Percentiles rank a stretch among this genome's conserved stretches.
phyloP scores from a whole-genome alignment of 352 stramenopile species.

The Phytopythium mirpurense region DNA sequence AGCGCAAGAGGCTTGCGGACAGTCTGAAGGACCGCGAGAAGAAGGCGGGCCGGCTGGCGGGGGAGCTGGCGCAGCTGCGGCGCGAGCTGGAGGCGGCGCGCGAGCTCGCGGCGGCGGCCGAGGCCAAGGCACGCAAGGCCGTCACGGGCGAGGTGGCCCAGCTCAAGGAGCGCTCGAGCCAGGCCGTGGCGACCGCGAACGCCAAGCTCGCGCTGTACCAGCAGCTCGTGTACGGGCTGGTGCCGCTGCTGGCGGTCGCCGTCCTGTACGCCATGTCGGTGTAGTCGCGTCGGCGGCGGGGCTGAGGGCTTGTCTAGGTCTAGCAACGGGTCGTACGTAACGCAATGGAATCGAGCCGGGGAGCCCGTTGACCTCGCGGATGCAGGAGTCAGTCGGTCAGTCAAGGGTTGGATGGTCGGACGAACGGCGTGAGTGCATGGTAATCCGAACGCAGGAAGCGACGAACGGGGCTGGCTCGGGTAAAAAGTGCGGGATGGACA shows the following conservation, averaged over 20 bases:
- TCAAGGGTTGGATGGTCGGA: too few relatives aligned
- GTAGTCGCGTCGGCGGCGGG: too few relatives aligned
- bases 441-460: too few relatives aligned
- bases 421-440: too few relatives aligned
- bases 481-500: too few relatives aligned
- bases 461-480: too few relatives aligned
- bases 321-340: too few relatives aligned
- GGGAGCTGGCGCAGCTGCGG: conserved; percentile 47
- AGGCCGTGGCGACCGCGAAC: conserved; percentile 16
- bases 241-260: conserved; percentile 45
- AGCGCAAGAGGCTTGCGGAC: conserved; percentile 43
- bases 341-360: neutral
- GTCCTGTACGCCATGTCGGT: conserved; percentile 49
- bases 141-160: conserved; percentile 35
- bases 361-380: too few relatives aligned
- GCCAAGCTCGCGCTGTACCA: conserved; percentile 56
- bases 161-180: conserved; percentile 30
- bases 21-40: conserved; percentile 67
- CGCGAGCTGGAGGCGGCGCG: conserved; percentile 25
- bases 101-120: conserved; percentile 19
- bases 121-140: conserved; percentile 23
- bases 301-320: too few relatives aligned
- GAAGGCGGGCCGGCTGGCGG: conserved; percentile 54
- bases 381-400: too few relatives aligned
- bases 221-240: conserved; percentile 42